phyloP scores from a whole-genome alignment of 2,329 filamentous ascomycete genomes.

The Sporothrix dimorphospora region DNA sequence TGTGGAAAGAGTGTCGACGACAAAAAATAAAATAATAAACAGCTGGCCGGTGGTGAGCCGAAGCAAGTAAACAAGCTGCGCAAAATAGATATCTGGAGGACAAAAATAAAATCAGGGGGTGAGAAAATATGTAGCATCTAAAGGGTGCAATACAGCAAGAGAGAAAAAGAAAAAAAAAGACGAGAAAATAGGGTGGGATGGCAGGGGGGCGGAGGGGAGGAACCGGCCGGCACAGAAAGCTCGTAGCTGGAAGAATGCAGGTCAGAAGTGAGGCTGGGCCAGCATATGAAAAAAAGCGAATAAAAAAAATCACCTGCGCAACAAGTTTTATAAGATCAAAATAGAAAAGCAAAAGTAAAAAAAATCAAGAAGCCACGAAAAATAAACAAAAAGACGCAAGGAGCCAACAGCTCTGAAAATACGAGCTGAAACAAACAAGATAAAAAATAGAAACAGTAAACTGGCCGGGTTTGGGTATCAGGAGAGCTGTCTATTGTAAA shows the following conservation, averaged over 20 bases:
- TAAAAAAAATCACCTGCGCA: neutral
- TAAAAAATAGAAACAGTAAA: neutral
- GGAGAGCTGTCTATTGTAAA: neutral
- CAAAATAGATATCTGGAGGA: neutral
- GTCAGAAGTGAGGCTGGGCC: constrained; percentile 20
- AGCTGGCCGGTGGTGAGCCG: neutral
- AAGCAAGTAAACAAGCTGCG: constrained; percentile 4
- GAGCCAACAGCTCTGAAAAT: neutral
- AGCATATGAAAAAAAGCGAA: neutral
- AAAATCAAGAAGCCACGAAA: neutral
- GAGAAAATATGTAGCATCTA: constrained; percentile 12
- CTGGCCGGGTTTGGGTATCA: neutral
- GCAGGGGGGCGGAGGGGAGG: constrained; percentile 8
- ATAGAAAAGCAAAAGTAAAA: neutral
- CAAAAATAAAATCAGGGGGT: constrained; percentile 23
- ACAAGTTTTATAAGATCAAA: constrained; percentile 1
- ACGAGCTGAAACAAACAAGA: neutral
- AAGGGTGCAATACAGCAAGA: neutral
- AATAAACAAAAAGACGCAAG: neutral
- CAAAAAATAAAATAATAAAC: neutral
- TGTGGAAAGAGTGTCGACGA: neutral
- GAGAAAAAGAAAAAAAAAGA: neutral
- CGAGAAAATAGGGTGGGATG: constrained; percentile 6
- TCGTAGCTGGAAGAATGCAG: constrained; percentile 21
- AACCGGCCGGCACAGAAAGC: constrained; percentile 2